Percentiles rank a stretch among this genome's conserved stretches.
Evolutionary conservation across 768 basidiomycete genomes (phyloP).

Genomic region (Kondoa malvinella): DNA sequence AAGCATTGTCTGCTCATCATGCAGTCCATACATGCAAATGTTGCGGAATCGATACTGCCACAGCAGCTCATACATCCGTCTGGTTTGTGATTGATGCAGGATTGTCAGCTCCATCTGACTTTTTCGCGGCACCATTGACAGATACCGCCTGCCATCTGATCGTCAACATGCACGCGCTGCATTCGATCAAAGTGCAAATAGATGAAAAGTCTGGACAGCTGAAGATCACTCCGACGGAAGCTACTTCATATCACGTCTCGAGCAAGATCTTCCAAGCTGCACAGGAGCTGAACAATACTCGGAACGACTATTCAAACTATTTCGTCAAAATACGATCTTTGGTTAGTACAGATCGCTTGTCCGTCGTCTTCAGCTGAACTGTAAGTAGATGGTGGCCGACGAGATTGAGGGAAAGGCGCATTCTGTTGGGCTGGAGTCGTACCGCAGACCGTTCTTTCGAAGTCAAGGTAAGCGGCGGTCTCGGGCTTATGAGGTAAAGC

Average conservation of each 20-base stretch:
- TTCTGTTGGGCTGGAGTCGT: constrained; percentile 59
- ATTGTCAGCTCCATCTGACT: not conserved
- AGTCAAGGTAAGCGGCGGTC: constrained; percentile 40
- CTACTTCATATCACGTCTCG: not conserved
- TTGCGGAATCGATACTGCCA: not conserved
- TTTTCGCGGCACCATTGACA: not conserved
- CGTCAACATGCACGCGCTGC: not conserved
- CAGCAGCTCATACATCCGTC: not conserved
- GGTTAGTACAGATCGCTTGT: not conserved
- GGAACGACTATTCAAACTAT: not conserved
- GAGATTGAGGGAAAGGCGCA: constrained; percentile 40
- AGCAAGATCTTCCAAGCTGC: not conserved
- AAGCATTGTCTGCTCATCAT: not conserved
- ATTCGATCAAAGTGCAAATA: not conserved
- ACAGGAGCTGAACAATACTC: not conserved
- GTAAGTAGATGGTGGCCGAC: not conserved
- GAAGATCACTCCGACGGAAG: not conserved
- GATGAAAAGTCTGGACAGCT: not conserved
- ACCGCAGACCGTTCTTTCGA: constrained; percentile 50
- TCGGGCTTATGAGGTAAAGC: not conserved
- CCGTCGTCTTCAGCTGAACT: not conserved
- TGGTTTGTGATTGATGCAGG: not conserved
- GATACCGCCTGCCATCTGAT: not conserved
- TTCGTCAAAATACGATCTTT: not conserved
- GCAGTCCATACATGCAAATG: not conserved